Base-by-base conservation (phyloP, 148 eudicot species). In the Rhododendron vialii region DNA sequence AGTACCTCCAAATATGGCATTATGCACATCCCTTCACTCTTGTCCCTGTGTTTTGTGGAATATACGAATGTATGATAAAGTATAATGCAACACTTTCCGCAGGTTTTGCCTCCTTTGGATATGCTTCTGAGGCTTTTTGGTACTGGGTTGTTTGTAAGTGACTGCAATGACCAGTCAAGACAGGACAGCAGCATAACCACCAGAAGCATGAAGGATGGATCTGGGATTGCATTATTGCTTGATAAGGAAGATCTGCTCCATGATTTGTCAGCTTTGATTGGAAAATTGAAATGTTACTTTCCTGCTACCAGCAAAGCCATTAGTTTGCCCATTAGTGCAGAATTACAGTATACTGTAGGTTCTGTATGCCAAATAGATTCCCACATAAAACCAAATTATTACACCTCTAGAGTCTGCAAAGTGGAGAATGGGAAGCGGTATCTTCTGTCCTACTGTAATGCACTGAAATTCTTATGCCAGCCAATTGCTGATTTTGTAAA, bases 381-480 rank as follows among this genome's bases (percentile, higher is more conserved):
- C 36, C 7, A 14, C 57, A 35, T 50, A 74, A 81, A 45, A 28
- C 59, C 73, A 53, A 83, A 59, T 67, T 3, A 59, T 57, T 26
- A 87, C 50, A 51, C 74, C 35, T 79, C 83, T 41, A 51, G 84
- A 81, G 67, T 13, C 24, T 69, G 83, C 24, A 59, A 75, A 85
- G 35, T 81, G 84, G 87, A 83, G 30, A 82, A 63, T 30, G 86
- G 82, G 48, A 90, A 87, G 51, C 77, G 61, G 63, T 84, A 82
- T 86, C 45, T 90, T 77, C 82, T 89, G 43, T 91, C 88, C 65
- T 89, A 91, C 87, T 91, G 87, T 87, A 89, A 88, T 86, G 99
- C 98, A 24, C 80, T 97, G 89, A 93, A 91, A 86, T 97, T 94
- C 83, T 84, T 94, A 84, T 94, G 98, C 85, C 87, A 90, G 86